Evolutionary conservation across 257 asterid species (phyloP), one percentile per base, ranked within the genome.

Genomic region (Solanum chmielewskii): DNA sequence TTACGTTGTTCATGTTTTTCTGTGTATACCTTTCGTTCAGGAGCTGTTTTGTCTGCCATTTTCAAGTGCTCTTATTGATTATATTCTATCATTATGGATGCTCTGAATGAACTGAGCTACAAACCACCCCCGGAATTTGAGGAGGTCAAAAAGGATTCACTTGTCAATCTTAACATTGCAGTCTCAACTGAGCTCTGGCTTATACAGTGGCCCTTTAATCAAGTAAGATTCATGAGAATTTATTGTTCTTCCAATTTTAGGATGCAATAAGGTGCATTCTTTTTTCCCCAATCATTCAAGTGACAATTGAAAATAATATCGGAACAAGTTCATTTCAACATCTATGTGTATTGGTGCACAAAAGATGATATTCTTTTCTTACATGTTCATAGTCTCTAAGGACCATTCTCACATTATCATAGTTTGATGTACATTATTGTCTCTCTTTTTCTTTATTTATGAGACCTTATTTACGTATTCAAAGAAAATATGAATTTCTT

Each of bases 131-230:
- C 81, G 29, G 95, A 89, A n/a, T 94, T 92, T 87, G 91, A 88
- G 76, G 92, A 91, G 90, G 93, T 93, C 66, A 88, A 87, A 59
- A 94, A 66, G 86, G 94, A 91, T 68, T 88, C 95, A 9, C 94
- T 95, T 5, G 5, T 92, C 66, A 94, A 91, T 60, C 87, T 92
- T 42, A 56, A 92, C 14, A 60, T 88, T 29, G 88, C 89, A 0
- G 95, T 92, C 88, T 92, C 97, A 2, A 92, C 94, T 1, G 97
- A 95, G 91, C 93, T 95, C 14, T 95, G 97, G 95, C 96, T 94
- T 64, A 85, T 95, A 60, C 97, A 94, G 31, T 93, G 94, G 94
- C 98, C 98, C 7, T 68, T 87, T 78, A 90, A 90, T 90, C 93
- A 92, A 66, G 94, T 93, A 91, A 21, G 85, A 25, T 10, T 88